Percentiles rank a stretch among this genome's conserved stretches.
Conservation (phyloP, 331 rosid genomes). For the Telfairia occidentalis region DNA sequence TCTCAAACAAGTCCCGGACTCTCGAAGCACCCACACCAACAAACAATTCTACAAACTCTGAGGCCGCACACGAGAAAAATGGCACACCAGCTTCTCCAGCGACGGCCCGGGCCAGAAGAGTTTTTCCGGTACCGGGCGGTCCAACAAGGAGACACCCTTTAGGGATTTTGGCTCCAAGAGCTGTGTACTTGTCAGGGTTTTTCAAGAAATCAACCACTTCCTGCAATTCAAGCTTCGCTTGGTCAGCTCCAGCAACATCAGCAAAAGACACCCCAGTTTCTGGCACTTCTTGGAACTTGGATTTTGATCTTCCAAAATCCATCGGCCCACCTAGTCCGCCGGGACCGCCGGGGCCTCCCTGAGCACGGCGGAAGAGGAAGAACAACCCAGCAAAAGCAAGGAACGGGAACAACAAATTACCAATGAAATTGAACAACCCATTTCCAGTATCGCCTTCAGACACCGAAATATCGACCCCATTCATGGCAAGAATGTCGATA, state of each 20-base stretch:
- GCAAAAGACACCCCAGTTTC: constrained; percentile 81
- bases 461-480: constrained; percentile 87
- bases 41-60: constrained; percentile 85
- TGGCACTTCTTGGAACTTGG: constrained; percentile 89
- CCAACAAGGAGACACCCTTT: constrained; percentile 95
- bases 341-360: constrained; percentile 87
- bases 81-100: constrained; percentile 94
- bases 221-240: constrained; percentile 81
- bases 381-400: constrained; percentile 89
- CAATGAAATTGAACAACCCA: constrained; percentile 59
- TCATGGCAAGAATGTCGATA: constrained; percentile 90
- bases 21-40: constrained; percentile 97
- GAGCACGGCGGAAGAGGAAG: constrained; percentile 71
- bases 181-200: constrained; percentile 95
- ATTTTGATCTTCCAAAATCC: constrained; percentile 88
- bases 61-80: constrained; percentile 94
- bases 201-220: constrained; percentile 95
- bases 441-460: constrained; percentile 69
- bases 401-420: constrained; percentile 64
- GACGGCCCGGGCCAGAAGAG: constrained; percentile 83
- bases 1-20: constrained; percentile 92
- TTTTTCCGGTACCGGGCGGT: constrained; percentile 94
- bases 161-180: constrained; percentile 92
- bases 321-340: constrained; percentile 94
- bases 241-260: constrained; percentile 97